A percentile compares a stretch with the other conserved stretches of the same genome.
Conservation (phyloP, 768 basidiomycete genomes). For the Suillus clintonianus region DNA sequence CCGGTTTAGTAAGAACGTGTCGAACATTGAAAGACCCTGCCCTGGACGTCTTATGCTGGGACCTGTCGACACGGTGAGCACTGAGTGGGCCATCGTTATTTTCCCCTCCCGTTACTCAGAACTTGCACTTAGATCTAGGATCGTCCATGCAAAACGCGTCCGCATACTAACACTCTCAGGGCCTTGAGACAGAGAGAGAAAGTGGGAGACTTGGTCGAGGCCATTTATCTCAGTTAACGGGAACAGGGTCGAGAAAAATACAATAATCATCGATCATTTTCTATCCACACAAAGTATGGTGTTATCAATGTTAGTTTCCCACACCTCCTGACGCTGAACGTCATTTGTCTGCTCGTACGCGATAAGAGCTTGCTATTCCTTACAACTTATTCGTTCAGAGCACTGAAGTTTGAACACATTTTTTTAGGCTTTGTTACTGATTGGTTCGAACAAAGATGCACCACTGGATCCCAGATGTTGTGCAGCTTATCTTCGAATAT, state of each 20-base stretch:
- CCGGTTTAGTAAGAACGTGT: slow-evolving; percentile 10
- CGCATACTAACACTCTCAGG: background rate
- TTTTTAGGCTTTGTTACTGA: background rate
- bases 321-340: no score
- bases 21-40: slow-evolving; percentile 6
- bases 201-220: no score
- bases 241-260: no score
- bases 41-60: background rate
- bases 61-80: no score
- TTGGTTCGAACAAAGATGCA: background rate
- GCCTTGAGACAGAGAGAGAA: no score
- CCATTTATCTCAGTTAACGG: no score
- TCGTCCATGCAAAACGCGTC: background rate
- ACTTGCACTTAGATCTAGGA: background rate
- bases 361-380: background rate
- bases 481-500: slow-evolving; percentile 23
- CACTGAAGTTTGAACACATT: background rate
- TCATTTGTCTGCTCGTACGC: background rate
- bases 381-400: background rate
- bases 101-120: background rate
- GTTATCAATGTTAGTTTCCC: no score
- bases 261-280: no score
- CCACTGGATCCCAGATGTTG: slow-evolving; percentile 17
- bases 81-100: background rate
- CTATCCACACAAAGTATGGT: no score